Conservation (phyloP, 2,329 filamentous ascomycete species). For the Sarocladium brachiariae region DNA sequence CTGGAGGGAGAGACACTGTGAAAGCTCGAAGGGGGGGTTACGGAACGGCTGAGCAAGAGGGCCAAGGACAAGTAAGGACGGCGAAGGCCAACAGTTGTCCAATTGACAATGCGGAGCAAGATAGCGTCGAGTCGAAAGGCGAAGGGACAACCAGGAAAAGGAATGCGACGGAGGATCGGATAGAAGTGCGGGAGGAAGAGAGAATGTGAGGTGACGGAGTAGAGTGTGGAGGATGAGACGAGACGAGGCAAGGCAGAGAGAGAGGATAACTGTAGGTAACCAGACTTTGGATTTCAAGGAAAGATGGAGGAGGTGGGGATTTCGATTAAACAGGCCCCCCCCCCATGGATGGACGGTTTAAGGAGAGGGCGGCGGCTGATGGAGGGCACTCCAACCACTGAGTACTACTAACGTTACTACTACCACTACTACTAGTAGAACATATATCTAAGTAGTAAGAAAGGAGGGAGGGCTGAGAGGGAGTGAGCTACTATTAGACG, state of each 20-base stretch:
- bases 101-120: neutral
- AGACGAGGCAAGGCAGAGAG: neutral
- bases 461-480: no score
- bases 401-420: no score
- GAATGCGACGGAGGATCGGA: neutral
- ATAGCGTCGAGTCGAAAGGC: neutral
- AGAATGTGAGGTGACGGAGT: no score
- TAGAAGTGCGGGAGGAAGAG: no score
- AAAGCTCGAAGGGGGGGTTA: no score
- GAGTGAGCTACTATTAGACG: no score
- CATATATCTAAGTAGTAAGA: no score
- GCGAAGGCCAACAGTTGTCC: neutral
- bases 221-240: no score
- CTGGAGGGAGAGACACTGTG: neutral
- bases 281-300: constrained; percentile 1
- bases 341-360: neutral
- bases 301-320: constrained; percentile 3
- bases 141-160: neutral
- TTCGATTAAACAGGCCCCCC: neutral
- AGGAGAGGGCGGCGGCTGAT: neutral
- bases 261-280: neutral
- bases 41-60: neutral
- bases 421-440: no score
- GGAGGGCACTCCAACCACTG: neutral
- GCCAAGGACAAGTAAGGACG: neutral